Evolutionary conservation across 805 yeast genomes (phyloP), one percentile per base, ranked within the genome.

Genomic region (Candida glaebosa): DNA sequence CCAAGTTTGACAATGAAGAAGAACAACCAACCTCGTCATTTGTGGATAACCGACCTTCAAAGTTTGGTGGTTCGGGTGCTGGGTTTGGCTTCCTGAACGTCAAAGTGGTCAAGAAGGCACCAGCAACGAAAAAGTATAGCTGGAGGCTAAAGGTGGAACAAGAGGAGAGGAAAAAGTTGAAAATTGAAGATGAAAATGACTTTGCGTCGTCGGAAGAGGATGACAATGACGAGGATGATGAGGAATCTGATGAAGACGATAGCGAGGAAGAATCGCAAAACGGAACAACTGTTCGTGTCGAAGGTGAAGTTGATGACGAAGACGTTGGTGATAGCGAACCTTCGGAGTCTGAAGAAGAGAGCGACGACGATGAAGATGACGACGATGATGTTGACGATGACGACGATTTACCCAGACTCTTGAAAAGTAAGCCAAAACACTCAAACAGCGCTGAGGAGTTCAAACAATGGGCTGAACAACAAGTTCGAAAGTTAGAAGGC

Each of bases 401-500:
- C 4, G 53, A 42, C 3, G 66, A 60, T 3, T 48, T 48, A 10
- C 70, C 73, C 2, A 49, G 59, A 35, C 54, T 68, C 16, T 46
- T 66, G n/a, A 54, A 57, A 30, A 61, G 57, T 24, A 75, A 68
- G 52, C 74, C 74, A 31, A 64, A 67, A 28, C 81, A 71, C 47
- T 67, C 75, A 0, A 57, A 71, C 22, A 66, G 51, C 0, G 73
- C 71, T 2, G 46, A 64, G 34, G 76, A 80, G 14, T 93, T 93
- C 70, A 87, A 86, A 61, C 76, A 77, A 15, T 93, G 99, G 98
- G 96, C 96, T 0, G 86, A 82, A 49, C 63, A 73, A 26, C 86
- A 85, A 53, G 77, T 82, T 3, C 78, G 83, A 43, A 70, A 75
- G 45, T 64, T 80, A 31, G 87, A 80, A 50, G 88, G 86, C 1